A percentile compares a stretch with the other conserved stretches of the same genome.
phyloP scores from a whole-genome alignment of 1,284 basidiomycete species.

The Papiliotrema terrestris region DNA sequence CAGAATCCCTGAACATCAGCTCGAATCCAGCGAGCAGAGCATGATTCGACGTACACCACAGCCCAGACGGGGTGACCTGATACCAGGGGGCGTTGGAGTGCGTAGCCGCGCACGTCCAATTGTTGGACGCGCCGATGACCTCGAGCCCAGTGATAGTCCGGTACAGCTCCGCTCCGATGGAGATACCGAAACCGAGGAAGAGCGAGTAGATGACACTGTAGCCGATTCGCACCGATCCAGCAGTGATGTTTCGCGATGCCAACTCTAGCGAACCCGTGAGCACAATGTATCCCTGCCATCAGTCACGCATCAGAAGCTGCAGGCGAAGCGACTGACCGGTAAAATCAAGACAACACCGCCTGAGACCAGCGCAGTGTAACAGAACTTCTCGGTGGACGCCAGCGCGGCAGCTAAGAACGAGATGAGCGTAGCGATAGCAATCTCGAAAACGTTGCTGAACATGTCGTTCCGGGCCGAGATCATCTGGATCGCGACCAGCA shows the following conservation, averaged over 20 bases:
- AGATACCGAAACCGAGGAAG: slow-evolving; percentile 78
- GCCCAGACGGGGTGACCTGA: slow-evolving; percentile 43
- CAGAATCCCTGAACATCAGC: slow-evolving; percentile 59
- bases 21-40: background rate
- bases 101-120: slow-evolving; percentile 59
- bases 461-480: slow-evolving; percentile 73
- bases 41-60: slow-evolving; percentile 49
- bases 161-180: slow-evolving; percentile 70
- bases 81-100: slow-evolving; percentile 56
- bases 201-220: slow-evolving; percentile 61
- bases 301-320: too few species aligned
- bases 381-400: slow-evolving; percentile 67
- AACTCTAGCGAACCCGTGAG: slow-evolving; percentile 77
- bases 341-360: slow-evolving; percentile 82
- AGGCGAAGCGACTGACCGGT: slow-evolving; percentile 65
- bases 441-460: slow-evolving; percentile 75
- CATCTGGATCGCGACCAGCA: slow-evolving; percentile 72
- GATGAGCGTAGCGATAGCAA: slow-evolving; percentile 74
- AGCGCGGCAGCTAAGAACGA: slow-evolving; percentile 74
- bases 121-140: slow-evolving; percentile 47
- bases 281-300: slow-evolving; percentile 64
- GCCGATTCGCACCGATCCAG: slow-evolving; percentile 79
- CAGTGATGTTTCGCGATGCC: slow-evolving; percentile 65
- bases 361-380: slow-evolving; percentile 81
- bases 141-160: slow-evolving; percentile 54